phyloP scores from a whole-genome alignment of 2,329 filamentous ascomycete species.

The Passalora sequoiae region DNA sequence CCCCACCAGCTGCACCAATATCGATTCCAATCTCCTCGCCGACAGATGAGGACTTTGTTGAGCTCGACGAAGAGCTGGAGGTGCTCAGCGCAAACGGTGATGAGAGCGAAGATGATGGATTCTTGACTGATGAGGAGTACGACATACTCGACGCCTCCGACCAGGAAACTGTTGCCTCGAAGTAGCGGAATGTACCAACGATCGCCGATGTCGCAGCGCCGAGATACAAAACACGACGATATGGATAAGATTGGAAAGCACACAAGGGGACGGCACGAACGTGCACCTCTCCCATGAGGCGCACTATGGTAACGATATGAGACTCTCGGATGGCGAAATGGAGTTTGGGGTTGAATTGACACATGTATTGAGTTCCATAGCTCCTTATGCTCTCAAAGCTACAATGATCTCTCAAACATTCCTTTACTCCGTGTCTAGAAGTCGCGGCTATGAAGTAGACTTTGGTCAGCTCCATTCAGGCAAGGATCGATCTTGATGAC shows the following conservation, averaged over 20 bases:
- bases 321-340: background rate
- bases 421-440: no score
- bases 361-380: constrained; percentile 1
- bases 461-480: no score
- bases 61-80: constrained; percentile 50
- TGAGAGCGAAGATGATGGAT: constrained; percentile 66
- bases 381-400: constrained; percentile 4
- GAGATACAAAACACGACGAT: background rate
- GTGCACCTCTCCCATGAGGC: background rate
- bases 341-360: constrained; percentile 5
- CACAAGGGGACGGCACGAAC: constrained; percentile 4
- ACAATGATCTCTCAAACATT: constrained; percentile 3
- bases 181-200: constrained; percentile 1
- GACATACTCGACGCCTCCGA: constrained; percentile 94
- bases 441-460: no score
- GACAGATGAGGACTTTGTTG: constrained; percentile 40
- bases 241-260: constrained; percentile 6
- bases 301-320: constrained; percentile 5
- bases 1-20: constrained; percentile 15
- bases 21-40: constrained; percentile 22
- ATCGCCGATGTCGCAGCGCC: background rate
- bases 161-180: constrained; percentile 56
- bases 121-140: constrained; percentile 96
- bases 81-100: constrained; percentile 48
- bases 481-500: no score